Conservation (phyloP, 1,284 basidiomycete genomes). For the Trichosporon coremiiforme region DNA sequence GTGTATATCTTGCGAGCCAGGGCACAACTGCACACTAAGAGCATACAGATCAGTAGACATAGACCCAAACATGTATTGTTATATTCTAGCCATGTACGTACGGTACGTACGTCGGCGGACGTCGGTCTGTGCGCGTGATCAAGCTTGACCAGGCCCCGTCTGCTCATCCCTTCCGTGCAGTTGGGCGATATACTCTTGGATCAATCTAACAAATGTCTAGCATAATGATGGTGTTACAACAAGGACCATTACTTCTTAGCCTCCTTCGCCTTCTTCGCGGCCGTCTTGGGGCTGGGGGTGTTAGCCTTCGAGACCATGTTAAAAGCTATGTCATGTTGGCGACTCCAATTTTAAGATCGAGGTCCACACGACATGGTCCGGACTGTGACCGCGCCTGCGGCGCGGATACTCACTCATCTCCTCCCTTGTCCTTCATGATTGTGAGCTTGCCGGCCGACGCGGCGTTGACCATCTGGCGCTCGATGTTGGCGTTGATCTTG, state of each 20-base stretch:
- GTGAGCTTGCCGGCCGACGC: conserved; percentile 76
- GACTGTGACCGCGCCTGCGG: too few species aligned
- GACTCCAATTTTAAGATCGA: too few species aligned
- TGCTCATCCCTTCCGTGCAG: too few species aligned
- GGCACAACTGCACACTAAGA: not conserved
- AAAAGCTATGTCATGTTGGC: not conserved
- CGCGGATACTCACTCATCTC: conserved; percentile 31
- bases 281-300: conserved; percentile 8
- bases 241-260: conserved; percentile 9
- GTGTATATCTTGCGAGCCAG: too few species aligned
- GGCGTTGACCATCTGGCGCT: conserved; percentile 83
- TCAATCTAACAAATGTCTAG: not conserved
- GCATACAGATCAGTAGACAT: not conserved
- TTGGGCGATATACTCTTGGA: too few species aligned
- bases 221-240: conserved; percentile 9
- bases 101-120: too few species aligned
- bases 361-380: too few species aligned
- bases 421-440: conserved; percentile 67
- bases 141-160: too few species aligned
- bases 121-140: too few species aligned
- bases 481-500: conserved; percentile 85
- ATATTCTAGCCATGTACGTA: not conserved
- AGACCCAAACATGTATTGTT: conserved; percentile 7
- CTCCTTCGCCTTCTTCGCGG: conserved; percentile 16
- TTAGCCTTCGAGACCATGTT: not conserved